Evolutionary conservation across 2,329 filamentous ascomycete species (phyloP), one percentile per base, ranked within the genome.

Genomic region (Daldinia sp.): DNA sequence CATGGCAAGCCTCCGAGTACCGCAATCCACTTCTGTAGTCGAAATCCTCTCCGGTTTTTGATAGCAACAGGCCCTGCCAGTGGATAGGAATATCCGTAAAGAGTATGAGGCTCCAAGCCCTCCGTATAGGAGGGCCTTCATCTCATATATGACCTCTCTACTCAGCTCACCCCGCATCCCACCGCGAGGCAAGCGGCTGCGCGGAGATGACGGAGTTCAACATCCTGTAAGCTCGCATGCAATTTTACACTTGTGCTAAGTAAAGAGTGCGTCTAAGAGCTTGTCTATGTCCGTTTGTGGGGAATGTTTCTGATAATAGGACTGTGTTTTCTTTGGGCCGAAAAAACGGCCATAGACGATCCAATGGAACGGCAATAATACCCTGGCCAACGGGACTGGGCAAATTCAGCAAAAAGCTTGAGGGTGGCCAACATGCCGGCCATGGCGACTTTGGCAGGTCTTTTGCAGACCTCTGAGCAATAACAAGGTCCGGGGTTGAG

Each of bases 281-380:
- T 56, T 56, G 10, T 30, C 35, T 56, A 37, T 30, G 53, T 39
- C 53, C 20, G 33, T 56, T 42, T 56, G 53, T 56, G 53, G 53
- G 42, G 53, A 41, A 41, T 56, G 53, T 56, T 56, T 56, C 53
- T 56, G 35, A 56, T 39, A 56, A 56, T 56, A 56, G 53, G 3
- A 56, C 10, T 41, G 6, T 12, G 6, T 41, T 42, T 56, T 56
- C 53, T 56, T 56, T 42, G 53, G 53, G 35, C 53, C 41, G 35
- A 42, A 56, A 28, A 37, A 12, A 23, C 20, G 37, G 23, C 53
- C 53, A 56, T n/a, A 56, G 37, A 41, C 53, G 53, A 39, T 56
- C 53, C 53, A 56, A 56, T 56, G 53, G 37, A n/a, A 56, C 23
- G 15, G 2, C 53, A 26, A 18, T 15, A 39, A 54, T 6, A 35